Evolutionary conservation across 2,329 filamentous ascomycete species (phyloP).

Genomic region (Zasmidium angulare): DNA sequence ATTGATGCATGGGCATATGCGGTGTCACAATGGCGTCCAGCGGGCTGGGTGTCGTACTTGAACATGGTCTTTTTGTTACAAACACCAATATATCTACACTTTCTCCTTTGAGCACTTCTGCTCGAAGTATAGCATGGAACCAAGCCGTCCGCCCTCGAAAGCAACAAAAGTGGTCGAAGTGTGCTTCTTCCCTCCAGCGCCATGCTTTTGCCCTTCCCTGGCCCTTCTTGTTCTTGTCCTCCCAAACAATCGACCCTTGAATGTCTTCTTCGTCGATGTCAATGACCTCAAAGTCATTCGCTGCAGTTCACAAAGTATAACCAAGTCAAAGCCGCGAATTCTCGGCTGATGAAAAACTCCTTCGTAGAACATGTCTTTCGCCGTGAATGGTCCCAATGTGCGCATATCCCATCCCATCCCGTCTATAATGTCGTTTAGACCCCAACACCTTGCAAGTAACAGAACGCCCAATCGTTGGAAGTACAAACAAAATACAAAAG

Average conservation of each 20-base stretch:
- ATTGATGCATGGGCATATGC: background rate
- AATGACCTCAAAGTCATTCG: background rate
- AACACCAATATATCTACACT: background rate
- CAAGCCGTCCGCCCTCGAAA: background rate
- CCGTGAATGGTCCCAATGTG: background rate
- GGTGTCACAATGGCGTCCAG: background rate
- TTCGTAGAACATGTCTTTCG: background rate
- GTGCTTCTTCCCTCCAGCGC: background rate
- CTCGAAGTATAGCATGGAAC: background rate
- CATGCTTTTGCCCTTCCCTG: background rate
- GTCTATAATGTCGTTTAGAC: background rate
- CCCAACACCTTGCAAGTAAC: background rate
- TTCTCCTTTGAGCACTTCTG: background rate
- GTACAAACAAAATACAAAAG: background rate
- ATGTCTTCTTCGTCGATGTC: background rate
- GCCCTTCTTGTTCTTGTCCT: background rate
- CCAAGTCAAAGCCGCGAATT: no score
- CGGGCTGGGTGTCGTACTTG: background rate
- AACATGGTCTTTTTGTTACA: background rate
- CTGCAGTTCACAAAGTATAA: background rate
- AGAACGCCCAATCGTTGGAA: conserved; percentile 1
- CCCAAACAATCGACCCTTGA: conserved; percentile 1
- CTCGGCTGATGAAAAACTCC: background rate
- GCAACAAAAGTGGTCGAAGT: no score
- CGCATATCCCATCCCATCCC: no score